These are phyloP conservation scores for Pseudonitzschia pungens DNA, from an alignment of 108 stramenopile species.

Conservation along the genomic window DNA sequence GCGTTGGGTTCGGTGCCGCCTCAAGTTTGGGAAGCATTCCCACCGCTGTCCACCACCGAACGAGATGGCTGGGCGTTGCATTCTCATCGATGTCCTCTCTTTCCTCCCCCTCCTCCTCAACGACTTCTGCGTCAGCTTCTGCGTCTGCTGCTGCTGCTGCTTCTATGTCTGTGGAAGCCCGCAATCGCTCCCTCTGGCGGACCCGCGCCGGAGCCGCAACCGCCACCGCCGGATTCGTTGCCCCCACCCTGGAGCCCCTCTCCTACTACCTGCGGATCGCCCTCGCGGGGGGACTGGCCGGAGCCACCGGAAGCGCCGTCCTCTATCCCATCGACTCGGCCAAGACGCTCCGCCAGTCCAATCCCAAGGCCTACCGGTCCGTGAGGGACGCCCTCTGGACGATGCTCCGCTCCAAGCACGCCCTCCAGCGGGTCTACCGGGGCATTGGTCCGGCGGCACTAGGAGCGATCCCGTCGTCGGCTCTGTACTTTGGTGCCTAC, in stretches of 20 bases:
- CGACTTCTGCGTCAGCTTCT: no score
- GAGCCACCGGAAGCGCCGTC: conserved; percentile 37
- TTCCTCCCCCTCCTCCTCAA: no score
- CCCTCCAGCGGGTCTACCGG: conserved; percentile 32
- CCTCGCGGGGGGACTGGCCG: conserved; percentile 50
- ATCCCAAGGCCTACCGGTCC: conserved; percentile 27
- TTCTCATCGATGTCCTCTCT: no score
- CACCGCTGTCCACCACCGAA: no score
- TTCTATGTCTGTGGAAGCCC: not conserved
- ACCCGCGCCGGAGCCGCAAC: not conserved
- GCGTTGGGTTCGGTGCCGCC: no score
- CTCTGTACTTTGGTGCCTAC: conserved; percentile 78
- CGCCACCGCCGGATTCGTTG: not conserved
- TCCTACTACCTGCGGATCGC: conserved; percentile 30
- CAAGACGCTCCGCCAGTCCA: conserved; percentile 52
- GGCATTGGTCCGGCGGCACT: conserved; percentile 58
- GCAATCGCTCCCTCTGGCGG: not conserved
- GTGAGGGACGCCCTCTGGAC: conserved; percentile 24
- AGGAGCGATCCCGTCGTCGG: conserved; percentile 72
- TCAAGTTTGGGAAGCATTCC: no score
- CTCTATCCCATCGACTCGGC: conserved; percentile 52
- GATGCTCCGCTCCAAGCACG: conserved; percentile 10
- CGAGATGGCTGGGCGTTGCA: no score
- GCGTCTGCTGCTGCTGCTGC: no score
- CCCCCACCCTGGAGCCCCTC: not conserved